phyloP scores from a whole-genome alignment of 345 rosid species.

The Populus simonii region DNA sequence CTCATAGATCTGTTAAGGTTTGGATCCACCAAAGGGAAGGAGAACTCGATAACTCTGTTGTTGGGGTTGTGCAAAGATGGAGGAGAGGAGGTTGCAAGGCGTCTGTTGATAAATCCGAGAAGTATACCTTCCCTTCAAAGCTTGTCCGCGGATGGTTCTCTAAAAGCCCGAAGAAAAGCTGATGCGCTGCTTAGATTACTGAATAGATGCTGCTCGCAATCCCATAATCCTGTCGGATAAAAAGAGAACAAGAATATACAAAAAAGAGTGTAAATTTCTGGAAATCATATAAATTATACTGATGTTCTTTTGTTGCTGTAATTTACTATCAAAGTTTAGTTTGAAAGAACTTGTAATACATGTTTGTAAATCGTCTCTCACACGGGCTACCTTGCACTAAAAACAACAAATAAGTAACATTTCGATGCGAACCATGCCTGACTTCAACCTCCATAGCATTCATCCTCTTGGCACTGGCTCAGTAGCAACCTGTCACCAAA shows the following conservation, averaged over 20 bases:
- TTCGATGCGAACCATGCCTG: neutral
- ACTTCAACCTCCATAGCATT: neutral
- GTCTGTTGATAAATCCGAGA: slow-evolving; percentile 52
- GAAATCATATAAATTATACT: neutral
- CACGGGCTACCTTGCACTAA: neutral
- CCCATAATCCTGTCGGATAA: slow-evolving; percentile 38
- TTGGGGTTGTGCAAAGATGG: slow-evolving; percentile 62
- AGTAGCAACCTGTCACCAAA: neutral
- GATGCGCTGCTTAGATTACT: slow-evolving; percentile 64
- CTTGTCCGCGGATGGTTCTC: slow-evolving; percentile 53
- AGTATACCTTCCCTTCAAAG: slow-evolving; percentile 66
- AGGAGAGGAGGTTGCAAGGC: slow-evolving; percentile 51
- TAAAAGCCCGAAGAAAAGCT: slow-evolving; percentile 62
- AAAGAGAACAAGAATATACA: neutral
- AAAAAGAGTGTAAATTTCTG: slow-evolving; percentile 29
- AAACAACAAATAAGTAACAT: neutral
- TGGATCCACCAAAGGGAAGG: slow-evolving; percentile 65
- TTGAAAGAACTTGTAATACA: neutral
- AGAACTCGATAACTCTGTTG: slow-evolving; percentile 54
- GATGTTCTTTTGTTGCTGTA: neutral
- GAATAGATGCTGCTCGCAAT: slow-evolving; percentile 54
- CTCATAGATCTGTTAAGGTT: slow-evolving; percentile 59
- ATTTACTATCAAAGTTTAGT: neutral
- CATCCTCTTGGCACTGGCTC: neutral
- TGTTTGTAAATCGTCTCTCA: neutral